A percentile compares a stretch with the other conserved stretches of the same genome.
Evolutionary conservation across 306 rosid genomes (phyloP).

Genomic region (Potentilla sterilis): DNA sequence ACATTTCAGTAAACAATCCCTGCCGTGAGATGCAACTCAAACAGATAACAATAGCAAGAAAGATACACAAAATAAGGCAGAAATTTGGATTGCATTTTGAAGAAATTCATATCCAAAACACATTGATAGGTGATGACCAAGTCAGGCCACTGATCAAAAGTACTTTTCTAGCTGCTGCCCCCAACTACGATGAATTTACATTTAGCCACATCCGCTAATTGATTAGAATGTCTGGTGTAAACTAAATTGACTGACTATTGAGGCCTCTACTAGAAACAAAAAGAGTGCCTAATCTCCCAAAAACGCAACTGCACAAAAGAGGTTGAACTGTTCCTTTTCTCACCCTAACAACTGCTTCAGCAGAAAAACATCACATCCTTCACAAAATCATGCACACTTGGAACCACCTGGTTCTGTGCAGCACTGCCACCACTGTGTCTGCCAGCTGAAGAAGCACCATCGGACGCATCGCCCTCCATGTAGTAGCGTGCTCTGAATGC

Average conservation of each 20-base stretch:
- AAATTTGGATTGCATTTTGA: neutral
- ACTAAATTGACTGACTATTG: neutral
- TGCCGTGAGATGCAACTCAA: neutral
- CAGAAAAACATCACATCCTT: constrained; percentile 47
- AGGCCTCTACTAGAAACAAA: neutral
- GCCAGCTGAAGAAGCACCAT: constrained; percentile 6
- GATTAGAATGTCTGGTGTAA: neutral
- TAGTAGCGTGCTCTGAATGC: constrained; percentile 41
- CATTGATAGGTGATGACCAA: neutral
- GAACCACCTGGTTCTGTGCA: constrained; percentile 4
- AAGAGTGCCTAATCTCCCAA: neutral
- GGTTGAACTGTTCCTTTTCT: neutral
- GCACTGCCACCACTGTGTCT: neutral
- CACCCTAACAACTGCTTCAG: constrained; percentile 1
- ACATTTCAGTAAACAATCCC: too few species aligned
- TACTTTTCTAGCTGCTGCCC: neutral
- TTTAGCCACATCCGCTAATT: neutral
- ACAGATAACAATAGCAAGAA: neutral
- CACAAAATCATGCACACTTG: constrained; percentile 16
- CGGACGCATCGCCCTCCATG: constrained; percentile 27
- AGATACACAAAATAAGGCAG: neutral
- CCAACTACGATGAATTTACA: neutral
- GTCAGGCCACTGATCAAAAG: neutral
- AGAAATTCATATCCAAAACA: neutral
- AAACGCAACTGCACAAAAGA: neutral